phyloP scores from a whole-genome alignment of 2,329 filamentous ascomycete species.

The Dactylonectria estremocensis region DNA sequence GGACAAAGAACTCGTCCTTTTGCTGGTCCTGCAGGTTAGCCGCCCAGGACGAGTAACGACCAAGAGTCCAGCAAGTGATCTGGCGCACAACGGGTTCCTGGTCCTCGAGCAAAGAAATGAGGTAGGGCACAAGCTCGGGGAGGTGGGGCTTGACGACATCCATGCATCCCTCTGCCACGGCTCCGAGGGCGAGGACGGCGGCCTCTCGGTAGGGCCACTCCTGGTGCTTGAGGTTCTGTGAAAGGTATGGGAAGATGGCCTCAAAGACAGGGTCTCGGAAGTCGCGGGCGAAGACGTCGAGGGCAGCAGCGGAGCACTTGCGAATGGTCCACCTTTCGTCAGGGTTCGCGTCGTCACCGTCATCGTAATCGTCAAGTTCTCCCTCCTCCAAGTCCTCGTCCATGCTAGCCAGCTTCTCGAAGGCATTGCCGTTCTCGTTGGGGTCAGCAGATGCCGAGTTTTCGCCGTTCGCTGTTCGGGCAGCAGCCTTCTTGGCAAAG shows the following conservation, averaged over 20 bases:
- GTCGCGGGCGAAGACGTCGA: constrained; percentile 94
- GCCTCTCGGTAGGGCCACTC: constrained; percentile 96
- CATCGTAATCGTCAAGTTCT: constrained; percentile 83
- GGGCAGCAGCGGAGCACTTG: constrained; percentile 95
- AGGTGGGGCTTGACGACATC: constrained; percentile 91
- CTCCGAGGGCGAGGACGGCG: constrained; percentile 92
- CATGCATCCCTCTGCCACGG: constrained; percentile 95
- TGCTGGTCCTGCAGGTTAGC: constrained; percentile 80
- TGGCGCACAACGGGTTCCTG: constrained; percentile 91
- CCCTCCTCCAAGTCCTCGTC: constrained; percentile 89
- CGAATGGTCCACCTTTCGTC: constrained; percentile 96
- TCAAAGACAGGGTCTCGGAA: constrained; percentile 92
- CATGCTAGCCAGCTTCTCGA: constrained; percentile 70
- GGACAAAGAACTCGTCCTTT: constrained; percentile 87
- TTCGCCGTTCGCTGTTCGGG: constrained; percentile 70
- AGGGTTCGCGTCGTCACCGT: constrained; percentile 84
- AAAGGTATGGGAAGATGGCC: constrained; percentile 92
- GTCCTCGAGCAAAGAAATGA: constrained; percentile 89
- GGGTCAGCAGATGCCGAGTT: constrained; percentile 66
- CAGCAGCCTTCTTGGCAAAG: constrained; percentile 82
- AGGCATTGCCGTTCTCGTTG: constrained; percentile 68
- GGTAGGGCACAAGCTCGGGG: constrained; percentile 89
- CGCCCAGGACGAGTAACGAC: constrained; percentile 94
- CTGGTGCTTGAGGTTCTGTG: constrained; percentile 86
- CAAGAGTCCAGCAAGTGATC: constrained; percentile 98